Percentiles rank a stretch among this genome's conserved stretches.
Evolutionary conservation across 345 rosid species (phyloP).

Genomic region (Sisymbrium altissimum): DNA sequence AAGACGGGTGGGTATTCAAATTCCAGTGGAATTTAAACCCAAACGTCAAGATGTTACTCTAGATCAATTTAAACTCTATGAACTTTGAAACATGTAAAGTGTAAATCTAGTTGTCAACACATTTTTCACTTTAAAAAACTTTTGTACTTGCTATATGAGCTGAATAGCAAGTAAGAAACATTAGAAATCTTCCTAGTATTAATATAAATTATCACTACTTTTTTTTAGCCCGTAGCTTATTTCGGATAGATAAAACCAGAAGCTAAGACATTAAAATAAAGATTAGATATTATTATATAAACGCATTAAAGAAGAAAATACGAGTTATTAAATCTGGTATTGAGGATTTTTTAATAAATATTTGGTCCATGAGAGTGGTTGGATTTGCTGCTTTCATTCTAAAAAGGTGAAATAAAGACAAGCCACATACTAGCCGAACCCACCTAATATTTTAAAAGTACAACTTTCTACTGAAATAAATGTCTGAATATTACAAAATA

Average conservation of each 20-base stretch:
- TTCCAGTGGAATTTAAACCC: background rate
- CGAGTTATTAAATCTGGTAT: background rate
- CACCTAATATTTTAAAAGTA: slow-evolving; percentile 25
- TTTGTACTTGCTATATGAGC: background rate
- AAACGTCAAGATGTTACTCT: background rate
- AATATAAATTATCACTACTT: background rate
- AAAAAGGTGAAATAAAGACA: slow-evolving; percentile 40
- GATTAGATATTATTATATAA: background rate
- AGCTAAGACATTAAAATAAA: background rate
- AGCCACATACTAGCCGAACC: slow-evolving; percentile 29
- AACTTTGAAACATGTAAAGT: background rate
- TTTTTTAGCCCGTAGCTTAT: background rate
- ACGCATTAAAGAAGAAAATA: background rate
- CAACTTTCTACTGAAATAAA: slow-evolving; percentile 34
- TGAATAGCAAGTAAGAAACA: background rate
- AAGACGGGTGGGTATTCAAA: background rate
- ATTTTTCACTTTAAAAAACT: background rate
- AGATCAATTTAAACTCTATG: background rate
- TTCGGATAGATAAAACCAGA: background rate
- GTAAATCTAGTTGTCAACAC: background rate
- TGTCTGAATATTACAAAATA: slow-evolving; percentile 20
- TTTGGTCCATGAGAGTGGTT: slow-evolving; percentile 34
- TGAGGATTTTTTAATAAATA: background rate
- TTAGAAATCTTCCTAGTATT: background rate
- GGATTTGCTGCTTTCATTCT: slow-evolving; percentile 41